These are phyloP conservation scores for Chernovozyma aurita DNA, from an alignment of 1,139 yeast species.

Conservation along the genomic window DNA sequence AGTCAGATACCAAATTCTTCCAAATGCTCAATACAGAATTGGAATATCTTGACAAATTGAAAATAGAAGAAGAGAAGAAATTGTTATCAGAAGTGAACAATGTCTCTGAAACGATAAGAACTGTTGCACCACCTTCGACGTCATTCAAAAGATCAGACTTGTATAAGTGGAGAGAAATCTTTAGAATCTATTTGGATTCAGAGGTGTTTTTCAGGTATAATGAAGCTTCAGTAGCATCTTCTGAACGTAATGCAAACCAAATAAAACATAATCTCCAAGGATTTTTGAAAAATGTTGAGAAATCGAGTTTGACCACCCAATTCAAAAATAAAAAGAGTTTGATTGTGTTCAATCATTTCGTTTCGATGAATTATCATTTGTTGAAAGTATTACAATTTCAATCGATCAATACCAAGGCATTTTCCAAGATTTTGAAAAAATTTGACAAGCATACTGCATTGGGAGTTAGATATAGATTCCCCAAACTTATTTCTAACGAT, in stretches of 20 bases:
- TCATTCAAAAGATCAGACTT: conserved; percentile 46
- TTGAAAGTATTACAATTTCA: conserved; percentile 60
- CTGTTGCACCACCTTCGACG: conserved; percentile 34
- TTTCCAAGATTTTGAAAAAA: conserved; percentile 64
- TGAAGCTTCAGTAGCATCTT: conserved; percentile 37
- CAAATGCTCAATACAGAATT: conserved; percentile 55
- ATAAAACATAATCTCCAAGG: conserved; percentile 36
- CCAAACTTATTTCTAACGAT: conserved; percentile 40
- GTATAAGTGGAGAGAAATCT: conserved; percentile 69
- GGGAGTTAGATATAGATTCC: conserved; percentile 44
- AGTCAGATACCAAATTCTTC: conserved; percentile 51
- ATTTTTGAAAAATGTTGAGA: conserved; percentile 42
- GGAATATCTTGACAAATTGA: conserved; percentile 43
- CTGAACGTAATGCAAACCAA: conserved; percentile 35
- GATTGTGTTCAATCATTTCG: conserved; percentile 46
- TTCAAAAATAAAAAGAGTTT: conserved; percentile 49
- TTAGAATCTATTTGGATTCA: conserved; percentile 59
- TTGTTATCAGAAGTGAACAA: conserved; percentile 40
- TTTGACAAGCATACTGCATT: conserved; percentile 70
- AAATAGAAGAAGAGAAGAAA: conserved; percentile 40
- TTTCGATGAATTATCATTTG: conserved; percentile 49
- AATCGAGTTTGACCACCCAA: conserved; percentile 32
- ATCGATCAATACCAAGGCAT: conserved; percentile 58
- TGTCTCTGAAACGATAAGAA: conserved; percentile 36
- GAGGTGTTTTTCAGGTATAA: conserved; percentile 61